phyloP scores from a whole-genome alignment of 768 basidiomycete species.

The Suillus hirtellus region DNA sequence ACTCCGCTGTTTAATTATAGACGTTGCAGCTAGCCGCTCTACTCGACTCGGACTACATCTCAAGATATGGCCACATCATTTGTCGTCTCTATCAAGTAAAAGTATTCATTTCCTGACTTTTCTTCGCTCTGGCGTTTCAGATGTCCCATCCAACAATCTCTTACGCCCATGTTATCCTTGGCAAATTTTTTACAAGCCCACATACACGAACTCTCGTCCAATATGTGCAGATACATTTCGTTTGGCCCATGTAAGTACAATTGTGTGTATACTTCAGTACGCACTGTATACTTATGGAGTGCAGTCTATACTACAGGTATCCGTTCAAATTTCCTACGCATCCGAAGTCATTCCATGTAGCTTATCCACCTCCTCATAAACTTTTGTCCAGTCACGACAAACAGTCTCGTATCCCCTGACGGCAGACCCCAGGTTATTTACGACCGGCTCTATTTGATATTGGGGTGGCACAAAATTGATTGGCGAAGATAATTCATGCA shows the following conservation, averaged over 20 bases:
- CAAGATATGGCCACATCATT: conserved; percentile 18
- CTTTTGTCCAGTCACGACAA: conserved; percentile 29
- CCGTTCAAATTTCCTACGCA: not conserved
- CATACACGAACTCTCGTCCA: not conserved
- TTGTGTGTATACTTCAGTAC: not conserved
- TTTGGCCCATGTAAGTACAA: not conserved
- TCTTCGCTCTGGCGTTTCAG: conserved; percentile 13
- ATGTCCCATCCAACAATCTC: not conserved
- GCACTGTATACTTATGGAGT: not conserved
- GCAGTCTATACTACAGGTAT: not conserved
- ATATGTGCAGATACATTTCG: not conserved
- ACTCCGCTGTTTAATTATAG: too few species aligned
- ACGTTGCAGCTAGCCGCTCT: too few species aligned
- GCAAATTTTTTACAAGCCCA: conserved; percentile 6
- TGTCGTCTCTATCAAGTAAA: conserved; percentile 22
- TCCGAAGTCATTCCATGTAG: not conserved
- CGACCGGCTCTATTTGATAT: conserved; percentile 30
- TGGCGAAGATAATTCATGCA: conserved; percentile 40
- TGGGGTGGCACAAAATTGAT: conserved; percentile 29
- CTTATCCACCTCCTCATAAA: conserved; percentile 28
- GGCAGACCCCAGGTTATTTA: conserved; percentile 6
- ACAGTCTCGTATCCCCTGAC: conserved; percentile 23
- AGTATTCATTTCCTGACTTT: conserved; percentile 22
- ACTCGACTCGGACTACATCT: not conserved
- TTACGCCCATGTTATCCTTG: conserved; percentile 30